Evolutionary conservation across 495 filamentous ascomycete genomes (phyloP).

Genomic region (Neurospora africana): DNA sequence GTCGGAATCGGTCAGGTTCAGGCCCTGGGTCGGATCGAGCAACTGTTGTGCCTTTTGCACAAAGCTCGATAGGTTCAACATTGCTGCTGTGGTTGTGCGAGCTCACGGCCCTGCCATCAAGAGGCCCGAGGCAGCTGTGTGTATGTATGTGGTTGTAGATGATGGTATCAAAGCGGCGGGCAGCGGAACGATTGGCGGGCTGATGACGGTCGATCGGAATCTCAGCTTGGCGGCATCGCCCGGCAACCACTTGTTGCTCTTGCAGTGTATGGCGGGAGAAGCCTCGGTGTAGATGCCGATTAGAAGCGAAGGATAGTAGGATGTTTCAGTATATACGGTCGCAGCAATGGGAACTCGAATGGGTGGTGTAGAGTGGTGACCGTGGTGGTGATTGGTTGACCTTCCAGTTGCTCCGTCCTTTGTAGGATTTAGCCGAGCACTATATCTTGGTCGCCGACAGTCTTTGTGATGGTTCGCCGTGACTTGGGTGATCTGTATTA

Average conservation of each 20-base stretch:
- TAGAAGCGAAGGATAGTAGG: neutral
- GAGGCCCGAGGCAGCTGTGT: neutral
- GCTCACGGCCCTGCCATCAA: constrained; percentile 7
- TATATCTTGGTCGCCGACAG: neutral
- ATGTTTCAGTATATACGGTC: neutral
- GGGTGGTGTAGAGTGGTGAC: neutral
- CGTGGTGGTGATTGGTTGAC: neutral
- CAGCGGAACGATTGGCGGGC: constrained; percentile 1
- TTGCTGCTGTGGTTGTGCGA: constrained; percentile 10
- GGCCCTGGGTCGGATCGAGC: constrained; percentile 72
- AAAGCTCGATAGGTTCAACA: constrained; percentile 67
- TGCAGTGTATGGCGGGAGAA: neutral
- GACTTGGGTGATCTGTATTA: neutral
- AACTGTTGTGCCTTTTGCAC: constrained; percentile 87
- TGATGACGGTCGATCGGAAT: neutral
- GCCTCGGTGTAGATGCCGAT: neutral
- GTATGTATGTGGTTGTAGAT: constrained; percentile 1
- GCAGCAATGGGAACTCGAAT: neutral
- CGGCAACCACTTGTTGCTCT: neutral
- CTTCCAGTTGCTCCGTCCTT: neutral
- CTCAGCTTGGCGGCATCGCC: constrained; percentile 3
- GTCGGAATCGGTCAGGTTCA: constrained; percentile 56
- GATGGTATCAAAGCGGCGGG: neutral
- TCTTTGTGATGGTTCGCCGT: neutral
- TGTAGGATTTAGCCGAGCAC: neutral